These are phyloP conservation scores for Agrostemma githago DNA, from an alignment of 148 eudicot genomes.

Conservation along the genomic window DNA sequence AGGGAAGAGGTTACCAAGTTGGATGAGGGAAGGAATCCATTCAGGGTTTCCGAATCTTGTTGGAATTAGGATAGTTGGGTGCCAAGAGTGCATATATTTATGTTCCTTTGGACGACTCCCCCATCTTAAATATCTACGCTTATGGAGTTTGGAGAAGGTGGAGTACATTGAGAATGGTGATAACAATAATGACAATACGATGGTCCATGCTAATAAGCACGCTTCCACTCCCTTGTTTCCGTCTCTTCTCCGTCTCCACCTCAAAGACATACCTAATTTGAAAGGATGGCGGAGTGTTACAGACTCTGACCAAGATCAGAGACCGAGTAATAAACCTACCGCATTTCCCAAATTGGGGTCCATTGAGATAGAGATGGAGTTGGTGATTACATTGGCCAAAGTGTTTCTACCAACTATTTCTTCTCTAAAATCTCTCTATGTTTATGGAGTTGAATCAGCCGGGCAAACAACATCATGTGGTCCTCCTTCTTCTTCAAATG, in stretches of 20 bases:
- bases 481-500: background rate
- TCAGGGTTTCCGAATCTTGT: slow-evolving; percentile 8
- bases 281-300: slow-evolving; percentile 1
- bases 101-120: slow-evolving; percentile 20
- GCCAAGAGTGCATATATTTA: background rate
- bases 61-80: background rate
- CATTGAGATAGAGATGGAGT: background rate
- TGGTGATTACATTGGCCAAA: too few relatives aligned
- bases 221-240: slow-evolving; percentile 3
- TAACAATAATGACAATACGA: background rate
- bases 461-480: background rate
- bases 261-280: background rate
- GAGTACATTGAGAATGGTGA: slow-evolving; percentile 9
- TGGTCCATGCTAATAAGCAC: background rate
- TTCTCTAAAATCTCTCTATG: too few relatives aligned
- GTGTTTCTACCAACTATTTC: too few relatives aligned
- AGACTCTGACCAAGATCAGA: background rate
- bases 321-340: background rate
- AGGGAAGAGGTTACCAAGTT: slow-evolving; percentile 11
- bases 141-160: background rate
- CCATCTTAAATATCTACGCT: background rate
- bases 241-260: background rate
- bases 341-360: background rate
- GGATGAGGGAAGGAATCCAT: slow-evolving; percentile 5
- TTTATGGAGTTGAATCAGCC: background rate